Percentiles rank a stretch among this genome's conserved stretches.
phyloP scores from a whole-genome alignment of 2,329 filamentous ascomycete species.

The Cercospora canescens region DNA sequence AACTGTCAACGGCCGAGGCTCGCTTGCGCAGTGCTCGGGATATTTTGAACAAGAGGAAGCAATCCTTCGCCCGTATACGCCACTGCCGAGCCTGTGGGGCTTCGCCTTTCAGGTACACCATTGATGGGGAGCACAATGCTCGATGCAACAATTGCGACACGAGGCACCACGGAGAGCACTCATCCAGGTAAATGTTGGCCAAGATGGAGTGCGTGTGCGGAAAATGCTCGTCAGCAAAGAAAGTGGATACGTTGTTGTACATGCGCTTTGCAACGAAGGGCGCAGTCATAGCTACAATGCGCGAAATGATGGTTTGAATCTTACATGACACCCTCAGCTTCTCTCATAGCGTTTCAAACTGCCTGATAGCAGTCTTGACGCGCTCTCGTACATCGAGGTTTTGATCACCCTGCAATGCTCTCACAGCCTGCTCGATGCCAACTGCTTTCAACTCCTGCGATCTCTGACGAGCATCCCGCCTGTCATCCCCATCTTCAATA shows the following conservation, averaged over 20 bases:
- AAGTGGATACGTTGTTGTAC: neutral
- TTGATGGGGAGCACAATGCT: neutral
- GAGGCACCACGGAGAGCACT: neutral
- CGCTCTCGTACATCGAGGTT: slow-evolving; percentile 83
- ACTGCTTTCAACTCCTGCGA: slow-evolving; percentile 67
- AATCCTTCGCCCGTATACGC: neutral
- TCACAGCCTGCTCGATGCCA: slow-evolving; percentile 44
- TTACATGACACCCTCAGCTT: neutral
- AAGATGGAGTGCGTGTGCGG: too few relatives aligned
- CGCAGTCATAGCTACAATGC: neutral
- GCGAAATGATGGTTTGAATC: neutral
- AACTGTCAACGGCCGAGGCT: neutral
- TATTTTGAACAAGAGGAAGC: neutral
- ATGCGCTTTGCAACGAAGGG: neutral
- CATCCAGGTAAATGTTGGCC: too few relatives aligned
- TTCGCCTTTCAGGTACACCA: neutral
- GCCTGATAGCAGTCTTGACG: slow-evolving; percentile 75
- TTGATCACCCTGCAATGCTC: slow-evolving; percentile 52
- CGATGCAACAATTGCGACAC: neutral
- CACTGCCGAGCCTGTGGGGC: neutral
- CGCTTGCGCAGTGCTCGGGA: neutral
- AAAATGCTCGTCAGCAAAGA: neutral
- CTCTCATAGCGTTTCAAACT: slow-evolving; percentile 54
- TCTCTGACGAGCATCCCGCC: slow-evolving; percentile 64
- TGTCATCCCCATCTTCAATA: slow-evolving; percentile 72